These are phyloP conservation scores for Pseudogymnoascus sp. DNA, from an alignment of 2,329 filamentous ascomycete genomes.

Conservation along the genomic window DNA sequence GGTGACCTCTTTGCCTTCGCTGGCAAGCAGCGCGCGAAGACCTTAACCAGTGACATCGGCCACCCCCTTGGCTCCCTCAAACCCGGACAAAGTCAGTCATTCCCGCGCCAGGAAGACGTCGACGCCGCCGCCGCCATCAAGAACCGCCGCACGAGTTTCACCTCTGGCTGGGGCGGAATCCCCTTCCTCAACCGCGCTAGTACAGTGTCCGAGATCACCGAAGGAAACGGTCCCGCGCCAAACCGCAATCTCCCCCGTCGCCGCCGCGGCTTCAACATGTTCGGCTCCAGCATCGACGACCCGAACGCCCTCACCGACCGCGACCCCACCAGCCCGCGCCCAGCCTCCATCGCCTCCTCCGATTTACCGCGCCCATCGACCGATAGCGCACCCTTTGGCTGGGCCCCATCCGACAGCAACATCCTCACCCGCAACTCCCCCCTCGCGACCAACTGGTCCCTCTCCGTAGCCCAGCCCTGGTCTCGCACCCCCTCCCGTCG, in stretches of 20 bases:
- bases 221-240: conserved; percentile 26
- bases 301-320: conserved; percentile 37
- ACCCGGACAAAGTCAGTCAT: conserved; percentile 65
- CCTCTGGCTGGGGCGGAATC: conserved; percentile 41
- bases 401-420: conserved; percentile 39
- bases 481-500: conserved; percentile 70
- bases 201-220: conserved; percentile 16
- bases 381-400: conserved; percentile 69
- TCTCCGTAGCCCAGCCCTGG: conserved; percentile 46
- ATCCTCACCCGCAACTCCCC: conserved; percentile 44
- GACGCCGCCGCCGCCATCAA: conserved; percentile 42
- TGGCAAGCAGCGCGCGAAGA: conserved; percentile 54
- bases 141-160: conserved; percentile 47
- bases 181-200: conserved; percentile 29
- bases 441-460: conserved; percentile 44
- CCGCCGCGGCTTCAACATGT: conserved; percentile 31
- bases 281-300: conserved; percentile 42
- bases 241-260: conserved; percentile 19
- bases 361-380: conserved; percentile 71
- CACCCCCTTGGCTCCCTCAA: conserved; percentile 62
- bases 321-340: conserved; percentile 53
- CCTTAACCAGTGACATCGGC: conserved; percentile 45
- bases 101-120: conserved; percentile 56
- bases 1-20: conserved; percentile 49
- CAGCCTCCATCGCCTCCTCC: conserved; percentile 58